These are phyloP conservation scores for Pseudotsuga menziesii DNA, from an alignment of 75 land plant species.

Conservation along the genomic window DNA sequence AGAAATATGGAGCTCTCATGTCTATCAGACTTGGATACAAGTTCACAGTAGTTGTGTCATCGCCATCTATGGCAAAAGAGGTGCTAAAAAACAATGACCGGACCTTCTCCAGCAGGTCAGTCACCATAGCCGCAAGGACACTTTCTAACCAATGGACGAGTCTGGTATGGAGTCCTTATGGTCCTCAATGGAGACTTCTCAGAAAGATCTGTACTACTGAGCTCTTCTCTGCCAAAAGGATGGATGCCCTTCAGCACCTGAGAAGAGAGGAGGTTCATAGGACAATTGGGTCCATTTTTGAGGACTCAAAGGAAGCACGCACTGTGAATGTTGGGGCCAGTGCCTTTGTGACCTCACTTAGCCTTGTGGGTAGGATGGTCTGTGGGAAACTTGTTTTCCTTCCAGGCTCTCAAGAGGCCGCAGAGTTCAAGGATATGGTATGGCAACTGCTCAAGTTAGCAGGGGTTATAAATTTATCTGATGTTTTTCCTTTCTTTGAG, in stretches of 20 bases:
- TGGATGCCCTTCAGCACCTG: slow-evolving; percentile 5
- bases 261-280: slow-evolving; percentile 1
- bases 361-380: slow-evolving; percentile 4
- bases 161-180: background rate
- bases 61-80: slow-evolving; percentile 8
- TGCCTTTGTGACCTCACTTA: slow-evolving; percentile 1
- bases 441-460: background rate
- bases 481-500: slow-evolving; percentile 1
- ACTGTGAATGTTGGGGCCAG: background rate
- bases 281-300: background rate
- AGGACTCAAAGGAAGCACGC: background rate
- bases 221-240: slow-evolving; percentile 10
- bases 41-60: background rate
- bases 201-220: slow-evolving; percentile 8
- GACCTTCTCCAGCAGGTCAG: background rate
- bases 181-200: background rate
- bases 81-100: background rate
- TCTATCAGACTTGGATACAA: background rate
- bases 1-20: slow-evolving; percentile 13
- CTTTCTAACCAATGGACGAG: background rate
- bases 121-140: background rate
- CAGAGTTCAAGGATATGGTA: slow-evolving; percentile 7
- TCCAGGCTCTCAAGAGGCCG: slow-evolving; percentile 1
- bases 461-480: background rate
- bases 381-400: background rate